Percentiles rank a stretch among this genome's conserved stretches.
These are phyloP conservation scores for Hansenula lynferdii DNA, from an alignment of 1,139 yeast species.

Conservation along the genomic window DNA sequence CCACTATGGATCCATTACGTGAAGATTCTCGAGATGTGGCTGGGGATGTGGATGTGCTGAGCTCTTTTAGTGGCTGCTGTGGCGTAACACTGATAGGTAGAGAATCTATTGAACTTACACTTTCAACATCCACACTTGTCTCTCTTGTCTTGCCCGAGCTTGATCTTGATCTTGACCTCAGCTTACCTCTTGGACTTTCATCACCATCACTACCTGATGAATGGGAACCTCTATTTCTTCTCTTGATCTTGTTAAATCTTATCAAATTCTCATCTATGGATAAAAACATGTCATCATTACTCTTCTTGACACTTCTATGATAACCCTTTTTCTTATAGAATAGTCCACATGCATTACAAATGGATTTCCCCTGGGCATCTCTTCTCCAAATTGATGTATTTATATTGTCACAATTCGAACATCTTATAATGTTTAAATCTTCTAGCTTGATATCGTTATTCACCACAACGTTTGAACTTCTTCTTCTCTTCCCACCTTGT, in stretches of 20 bases:
- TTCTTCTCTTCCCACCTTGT: too few species aligned
- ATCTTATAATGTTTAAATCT: slow-evolving; percentile 9
- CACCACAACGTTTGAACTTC: not conserved
- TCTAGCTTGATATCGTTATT: slow-evolving; percentile 5
- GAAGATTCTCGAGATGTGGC: too few species aligned
- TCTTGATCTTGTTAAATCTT: slow-evolving; percentile 17
- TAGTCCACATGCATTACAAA: slow-evolving; percentile 13
- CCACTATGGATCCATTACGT: too few species aligned
- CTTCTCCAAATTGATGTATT: slow-evolving; percentile 15
- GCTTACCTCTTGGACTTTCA: not conserved
- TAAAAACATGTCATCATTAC: slow-evolving; percentile 7
- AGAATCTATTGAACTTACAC: too few species aligned
- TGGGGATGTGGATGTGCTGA: too few species aligned
- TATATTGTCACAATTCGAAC: slow-evolving; percentile 11
- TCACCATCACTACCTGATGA: not conserved
- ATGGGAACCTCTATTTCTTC: slow-evolving; percentile 12
- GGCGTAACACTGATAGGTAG: too few species aligned
- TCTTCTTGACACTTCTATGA: slow-evolving; percentile 5
- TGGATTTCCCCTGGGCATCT: slow-evolving; percentile 9
- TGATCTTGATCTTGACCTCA: not conserved
- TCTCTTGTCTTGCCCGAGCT: not conserved
- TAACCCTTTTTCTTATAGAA: slow-evolving; percentile 9
- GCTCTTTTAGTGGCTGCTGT: too few species aligned
- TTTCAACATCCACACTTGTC: too few species aligned
- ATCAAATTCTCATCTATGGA: slow-evolving; percentile 15